Evolutionary conservation across 352 stramenopile species (phyloP), one percentile per base, ranked within the genome.

Genomic region (Phytopythium sindhum): DNA sequence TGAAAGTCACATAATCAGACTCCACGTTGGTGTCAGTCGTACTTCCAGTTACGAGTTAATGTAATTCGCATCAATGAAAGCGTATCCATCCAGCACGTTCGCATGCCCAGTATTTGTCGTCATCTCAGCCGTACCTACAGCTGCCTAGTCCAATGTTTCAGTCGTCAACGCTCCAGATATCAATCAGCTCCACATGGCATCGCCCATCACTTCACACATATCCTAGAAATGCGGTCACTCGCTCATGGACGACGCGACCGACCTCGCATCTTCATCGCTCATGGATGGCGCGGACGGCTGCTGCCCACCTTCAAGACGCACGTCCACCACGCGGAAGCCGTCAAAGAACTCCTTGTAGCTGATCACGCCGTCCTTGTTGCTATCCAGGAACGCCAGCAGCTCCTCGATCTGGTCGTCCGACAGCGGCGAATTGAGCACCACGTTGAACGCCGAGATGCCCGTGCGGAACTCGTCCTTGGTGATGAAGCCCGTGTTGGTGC

Each of bases 311-410:
- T 68, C 70, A 26, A 93, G 57, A 17, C 76, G 82, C 56, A 93
- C 82, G 54, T 93, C 82, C 37, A 96, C 86, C 51, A 97, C 77
- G 51, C 84, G 77, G 74, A 98, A 98, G 58, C 91, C 91, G 50
- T 96, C 80, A 45, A 98, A 91, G 70, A 98, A 98, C 69, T 98
- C 92, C 70, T 96, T 94, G 83, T 98, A 98, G 73, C 86, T 94
- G 64, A 98, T 88, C 33, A 86, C 89, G 45, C 93, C 93, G 69
- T 97, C 90, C 45, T 91, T 74, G 74, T 98, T 90, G 62, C 75
- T 88, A 74, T 98, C 93, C 3, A 98, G 74, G 60, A 93, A 88
- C 0, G 72, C 69, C 42, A 98, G 74, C 58, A 98, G 70, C 64
- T 95, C 78, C 50, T 97, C 89, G 47, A 98, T 97, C 68, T 98